Percentiles rank a stretch among this genome's conserved stretches.
These are phyloP conservation scores for Mycena leptocephala DNA, from an alignment of 768 basidiomycete genomes.

Conservation along the genomic window DNA sequence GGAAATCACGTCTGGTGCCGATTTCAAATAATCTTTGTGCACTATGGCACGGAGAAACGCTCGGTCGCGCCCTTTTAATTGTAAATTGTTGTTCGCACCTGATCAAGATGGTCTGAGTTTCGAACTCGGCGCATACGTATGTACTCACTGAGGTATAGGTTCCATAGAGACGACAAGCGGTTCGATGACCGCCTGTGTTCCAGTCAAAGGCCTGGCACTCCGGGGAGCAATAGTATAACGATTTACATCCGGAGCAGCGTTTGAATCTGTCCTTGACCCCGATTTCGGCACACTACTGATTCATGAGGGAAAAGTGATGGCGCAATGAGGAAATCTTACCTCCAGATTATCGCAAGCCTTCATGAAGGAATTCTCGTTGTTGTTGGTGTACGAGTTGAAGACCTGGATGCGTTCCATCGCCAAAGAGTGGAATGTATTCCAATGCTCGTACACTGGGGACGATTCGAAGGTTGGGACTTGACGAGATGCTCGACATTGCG, in stretches of 20 bases:
- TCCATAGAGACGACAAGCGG: not conserved
- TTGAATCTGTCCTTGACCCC: not conserved
- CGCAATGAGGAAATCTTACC: not conserved
- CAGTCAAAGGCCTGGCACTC: not conserved
- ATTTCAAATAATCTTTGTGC: not conserved
- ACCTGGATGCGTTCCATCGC: not conserved
- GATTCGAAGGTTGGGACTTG: not conserved
- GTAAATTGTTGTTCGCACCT: not conserved
- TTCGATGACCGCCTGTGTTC: not conserved
- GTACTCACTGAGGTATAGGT: not conserved
- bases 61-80: not conserved
- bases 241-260: not conserved
- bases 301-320: not conserved
- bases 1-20: not conserved
- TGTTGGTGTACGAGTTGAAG: not conserved
- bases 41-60: not conserved
- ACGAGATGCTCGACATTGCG: not conserved
- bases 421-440: not conserved
- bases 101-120: not conserved
- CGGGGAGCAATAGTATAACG: not conserved
- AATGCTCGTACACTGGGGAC: not conserved
- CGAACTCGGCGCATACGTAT: not conserved
- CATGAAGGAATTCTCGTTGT: not conserved
- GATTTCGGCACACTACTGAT: not conserved
- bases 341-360: not conserved